These are phyloP conservation scores for Biancaea sappan DNA, from an alignment of 306 rosid genomes.

Conservation along the genomic window DNA sequence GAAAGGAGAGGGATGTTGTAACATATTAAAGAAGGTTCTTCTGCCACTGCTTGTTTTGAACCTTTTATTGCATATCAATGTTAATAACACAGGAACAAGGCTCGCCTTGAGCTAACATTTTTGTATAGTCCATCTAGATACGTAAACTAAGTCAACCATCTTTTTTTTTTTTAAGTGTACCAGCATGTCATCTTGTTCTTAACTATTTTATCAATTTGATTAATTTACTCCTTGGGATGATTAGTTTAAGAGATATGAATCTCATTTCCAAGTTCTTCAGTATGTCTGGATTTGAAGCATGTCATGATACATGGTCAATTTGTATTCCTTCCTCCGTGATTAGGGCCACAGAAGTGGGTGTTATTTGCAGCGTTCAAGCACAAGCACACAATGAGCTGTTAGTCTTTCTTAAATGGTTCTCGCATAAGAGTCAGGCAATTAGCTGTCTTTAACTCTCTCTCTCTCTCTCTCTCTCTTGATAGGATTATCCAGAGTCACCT, in stretches of 20 bases:
- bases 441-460: too few relatives aligned
- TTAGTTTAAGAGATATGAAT: background rate
- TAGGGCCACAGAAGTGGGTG: background rate
- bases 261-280: background rate
- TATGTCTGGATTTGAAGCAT: background rate
- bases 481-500: too few relatives aligned
- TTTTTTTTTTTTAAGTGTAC: too few relatives aligned
- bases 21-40: slow-evolving; percentile 15
- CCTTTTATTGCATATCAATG: background rate
- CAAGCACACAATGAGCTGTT: too few relatives aligned
- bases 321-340: background rate
- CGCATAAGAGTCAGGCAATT: too few relatives aligned
- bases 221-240: background rate
- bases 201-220: background rate
- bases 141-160: background rate
- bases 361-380: too few relatives aligned
- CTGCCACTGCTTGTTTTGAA: slow-evolving; percentile 15
- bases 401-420: too few relatives aligned
- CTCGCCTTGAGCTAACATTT: slow-evolving; percentile 17
- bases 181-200: background rate
- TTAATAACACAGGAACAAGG: slow-evolving; percentile 2
- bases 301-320: background rate
- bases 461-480: too few relatives aligned
- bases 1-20: slow-evolving; percentile 18
- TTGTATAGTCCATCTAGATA: background rate